Evolutionary conservation across 345 rosid genomes (phyloP), one percentile per base, ranked within the genome.

Genomic region (Alliaria petiolata): DNA sequence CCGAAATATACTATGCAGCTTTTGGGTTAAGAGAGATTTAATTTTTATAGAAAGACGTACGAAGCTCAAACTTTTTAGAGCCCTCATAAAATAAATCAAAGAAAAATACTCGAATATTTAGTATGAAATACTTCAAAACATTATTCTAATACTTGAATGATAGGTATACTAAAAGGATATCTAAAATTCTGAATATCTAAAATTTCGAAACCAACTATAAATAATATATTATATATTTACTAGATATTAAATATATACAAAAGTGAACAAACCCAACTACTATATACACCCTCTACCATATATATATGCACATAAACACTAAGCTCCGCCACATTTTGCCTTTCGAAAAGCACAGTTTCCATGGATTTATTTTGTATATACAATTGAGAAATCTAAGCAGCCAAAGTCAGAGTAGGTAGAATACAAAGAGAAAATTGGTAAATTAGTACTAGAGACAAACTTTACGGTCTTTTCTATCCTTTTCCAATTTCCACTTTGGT

Each of bases 391-490:
- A 30, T 42, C 42, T 40, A 47, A n/a, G 72, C 17, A 73, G 58
- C 59, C 47, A 45, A 46, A 46, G 43, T 4, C 6, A 60, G 8
- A 20, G 65, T 10, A 65, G 50, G 71, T 65, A 38, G 52, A 14
- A 25, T 28, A 57, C 54, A 31, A 58, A 57, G 58, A 47, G 28
- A 35, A 67, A 19, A 43, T 5, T 49, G 62, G 69, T 30, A 13
- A 67, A 67, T 38, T 40, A 59, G 40, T 49, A 57, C 28, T 17
- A 57, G 72, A 58, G 77, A 65, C 53, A 65, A 65, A 74, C 67
- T 66, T 74, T 13, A 50, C 57, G 53, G 67, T 66, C 15, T 66
- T 66, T n/a, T n/a, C n/a, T n/a, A n/a, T n/a, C n/a, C n/a, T n/a
- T 58, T 67, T 67, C 55, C 38, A 33, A 10, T 67, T 38, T 42